Conservation (phyloP, 306 rosid genomes). For the Cucumis cinereus region DNA sequence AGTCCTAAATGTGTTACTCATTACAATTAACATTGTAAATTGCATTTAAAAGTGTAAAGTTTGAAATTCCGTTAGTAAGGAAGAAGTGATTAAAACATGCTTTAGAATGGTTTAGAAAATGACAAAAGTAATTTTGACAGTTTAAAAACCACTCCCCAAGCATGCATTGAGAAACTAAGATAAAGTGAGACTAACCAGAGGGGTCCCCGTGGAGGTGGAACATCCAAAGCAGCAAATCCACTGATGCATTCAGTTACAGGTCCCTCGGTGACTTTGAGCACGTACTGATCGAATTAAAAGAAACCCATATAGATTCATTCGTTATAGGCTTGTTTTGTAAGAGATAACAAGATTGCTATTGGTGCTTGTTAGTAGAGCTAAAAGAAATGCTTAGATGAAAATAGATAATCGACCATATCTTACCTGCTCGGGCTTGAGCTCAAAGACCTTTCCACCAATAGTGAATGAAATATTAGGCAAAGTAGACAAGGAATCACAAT, state of each 20-base stretch:
- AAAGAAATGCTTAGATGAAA: not conserved
- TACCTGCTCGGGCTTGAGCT: constrained; percentile 52
- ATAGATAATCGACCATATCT: not conserved
- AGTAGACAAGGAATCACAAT: constrained; percentile 40
- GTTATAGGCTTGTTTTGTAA: not conserved
- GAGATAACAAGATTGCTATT: not conserved
- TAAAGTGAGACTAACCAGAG: constrained; percentile 32
- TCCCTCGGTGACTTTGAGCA: constrained; percentile 49
- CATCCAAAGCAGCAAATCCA: constrained; percentile 49
- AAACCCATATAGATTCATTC: not conserved
- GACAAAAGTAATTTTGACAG: no score
- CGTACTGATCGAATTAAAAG: constrained; percentile 27
- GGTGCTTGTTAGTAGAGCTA: not conserved
- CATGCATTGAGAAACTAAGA: no score
- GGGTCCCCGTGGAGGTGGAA: constrained; percentile 62
- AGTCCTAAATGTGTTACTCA: no score
- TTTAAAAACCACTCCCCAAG: no score
- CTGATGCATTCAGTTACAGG: constrained; percentile 47
- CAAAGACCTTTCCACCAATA: constrained; percentile 44
- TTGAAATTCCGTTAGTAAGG: no score
- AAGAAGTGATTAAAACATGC: no score
- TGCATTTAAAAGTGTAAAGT: no score
- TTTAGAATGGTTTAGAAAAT: no score
- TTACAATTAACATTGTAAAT: no score
- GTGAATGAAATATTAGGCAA: constrained; percentile 48